Conservation (phyloP, 306 rosid genomes). For the Sicyos baderoa region DNA sequence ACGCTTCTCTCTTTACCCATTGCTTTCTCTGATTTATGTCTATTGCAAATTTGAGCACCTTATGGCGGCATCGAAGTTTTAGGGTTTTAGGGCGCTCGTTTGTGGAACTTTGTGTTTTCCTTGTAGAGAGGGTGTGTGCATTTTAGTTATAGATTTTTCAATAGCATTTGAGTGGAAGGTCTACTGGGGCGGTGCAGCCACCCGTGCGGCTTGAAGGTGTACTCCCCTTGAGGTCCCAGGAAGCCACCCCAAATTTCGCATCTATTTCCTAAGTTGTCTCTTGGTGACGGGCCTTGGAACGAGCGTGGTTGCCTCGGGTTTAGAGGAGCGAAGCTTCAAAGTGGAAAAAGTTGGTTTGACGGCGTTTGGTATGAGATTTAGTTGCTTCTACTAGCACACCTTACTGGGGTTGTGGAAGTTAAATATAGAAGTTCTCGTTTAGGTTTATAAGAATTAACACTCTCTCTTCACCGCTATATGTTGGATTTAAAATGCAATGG, state of each 20-base stretch:
- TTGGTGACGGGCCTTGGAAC: too few species aligned
- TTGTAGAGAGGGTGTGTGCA: not conserved
- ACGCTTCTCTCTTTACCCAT: not conserved
- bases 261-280: too few species aligned
- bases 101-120: not conserved
- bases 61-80: not conserved
- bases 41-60: not conserved
- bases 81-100: constrained; percentile 1
- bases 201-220: too few species aligned
- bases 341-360: not conserved
- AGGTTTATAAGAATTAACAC: not conserved
- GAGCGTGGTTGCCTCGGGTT: too few species aligned
- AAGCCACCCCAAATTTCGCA: too few species aligned
- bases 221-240: too few species aligned
- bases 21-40: not conserved
- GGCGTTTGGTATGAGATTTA: not conserved
- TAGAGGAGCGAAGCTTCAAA: too few species aligned
- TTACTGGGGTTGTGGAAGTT: not conserved
- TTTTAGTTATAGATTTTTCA: not conserved
- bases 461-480: not conserved
- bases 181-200: too few species aligned
- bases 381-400: not conserved
- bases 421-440: not conserved
- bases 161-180: not conserved
- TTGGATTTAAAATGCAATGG: not conserved